Evolutionary conservation across 257 asterid genomes (phyloP), one percentile per base, ranked within the genome.

Genomic region (Jacaranda copaia): DNA sequence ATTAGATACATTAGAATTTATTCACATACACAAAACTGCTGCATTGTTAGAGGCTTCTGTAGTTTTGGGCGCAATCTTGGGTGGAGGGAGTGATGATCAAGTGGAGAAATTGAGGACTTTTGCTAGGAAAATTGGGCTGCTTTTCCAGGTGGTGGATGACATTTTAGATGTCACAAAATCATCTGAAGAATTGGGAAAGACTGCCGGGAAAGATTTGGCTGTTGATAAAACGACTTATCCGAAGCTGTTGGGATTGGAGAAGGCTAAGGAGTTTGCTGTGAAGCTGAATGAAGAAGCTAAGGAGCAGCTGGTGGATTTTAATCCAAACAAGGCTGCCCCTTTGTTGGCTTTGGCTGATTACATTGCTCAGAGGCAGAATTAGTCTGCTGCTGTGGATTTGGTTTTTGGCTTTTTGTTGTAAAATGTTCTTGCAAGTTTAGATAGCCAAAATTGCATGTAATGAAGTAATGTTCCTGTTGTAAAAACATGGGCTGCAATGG

Each of bases 61-160:
- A 46, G 97, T 90, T 4, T 36, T 88, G 65, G 97, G 97, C 12
- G 96, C 96, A 0, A 84, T 90, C 14, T 55, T 92, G 55, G 97
- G 97, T 1, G 96, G 96, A 2, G 97, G 96, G 4, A 75, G 60
- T 11, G 43, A 69, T 0, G 80, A 77, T 0, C 90, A 89, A 38
- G 84, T 92, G 3, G 92, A 86, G 66, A 92, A 87, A 25, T 6
- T 92, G 25, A 79, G 93, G 64, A 88, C 62, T 1, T 92, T 88
- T 5, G 93, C 95, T 0, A 77, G 89, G 71, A 85, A 89, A 40
- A 90, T 92, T 1, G 97, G 97, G 42, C 64, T 92, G 43, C 80
- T 92, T 3, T 92, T 92, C 70, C 97, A 92, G 72, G 96, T 92
- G 36, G 96, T 92, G 11, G 97, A 92, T 67, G 96, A 92, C 15